Base-by-base conservation (phyloP, 805 yeast genomes). In the Ogataea degrootiae region DNA sequence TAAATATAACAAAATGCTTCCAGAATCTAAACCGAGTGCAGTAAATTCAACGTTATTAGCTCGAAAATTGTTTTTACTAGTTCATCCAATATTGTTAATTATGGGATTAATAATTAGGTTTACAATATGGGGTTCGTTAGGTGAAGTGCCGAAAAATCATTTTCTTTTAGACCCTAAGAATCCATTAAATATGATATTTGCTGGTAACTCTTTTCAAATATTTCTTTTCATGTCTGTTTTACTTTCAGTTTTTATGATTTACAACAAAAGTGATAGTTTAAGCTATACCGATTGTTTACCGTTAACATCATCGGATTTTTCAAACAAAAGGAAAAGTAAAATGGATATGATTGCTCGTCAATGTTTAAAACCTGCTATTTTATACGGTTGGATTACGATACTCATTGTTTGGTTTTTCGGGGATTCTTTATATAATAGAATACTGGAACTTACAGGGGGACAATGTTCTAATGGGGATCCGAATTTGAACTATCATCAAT, bases 381-480 rank as follows among this genome's bases (percentile, higher is more conserved):
- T 63, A 1, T 63, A 53, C 42, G 9, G 43, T 2, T 59, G 66
- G 57, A 11, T 66, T 2, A 43, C 41, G 2, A 6, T 53, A 0
- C 35, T 62, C 29, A 56, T 61, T 7, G 56, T 62, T n/a, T 65
- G 69, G 70, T 63, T 57, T 42, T 64, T 65, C 44, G 69, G 69
- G 1, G 61, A 65, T 37, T 61, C 70, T 2, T 17, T 67, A 3
- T 66, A 54, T 47, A 69, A 65, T 37, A 46, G 66, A 37, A 49
- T 72, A 2, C 63, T 68, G 43, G 51, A 61, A n/a, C 19, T 48
- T 2, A 63, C 73, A 0, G 76, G 76, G 0, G 78, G 77, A 1
- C 57, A 60, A 35, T 74, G 78, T 50, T 46, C 58, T 0, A 48
- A 52, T 45, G 54, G 57, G 38, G 40, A 55, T 50, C 9, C 52